phyloP scores from a whole-genome alignment of 2,329 filamentous ascomycete genomes.

The Nigrospora sphaerica region DNA sequence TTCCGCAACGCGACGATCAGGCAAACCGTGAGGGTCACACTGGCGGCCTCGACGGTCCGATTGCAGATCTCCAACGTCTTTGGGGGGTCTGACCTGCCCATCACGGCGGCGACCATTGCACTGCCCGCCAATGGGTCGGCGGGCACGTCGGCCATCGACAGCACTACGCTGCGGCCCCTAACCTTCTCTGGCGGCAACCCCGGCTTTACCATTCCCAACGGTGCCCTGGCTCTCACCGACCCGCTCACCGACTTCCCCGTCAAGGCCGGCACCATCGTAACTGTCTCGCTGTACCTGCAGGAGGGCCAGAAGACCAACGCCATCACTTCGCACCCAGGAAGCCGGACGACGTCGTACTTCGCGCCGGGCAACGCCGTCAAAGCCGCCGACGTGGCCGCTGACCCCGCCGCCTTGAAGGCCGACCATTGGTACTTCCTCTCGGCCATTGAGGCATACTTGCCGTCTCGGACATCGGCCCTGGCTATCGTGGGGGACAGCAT shows the following conservation, averaged over 20 bases:
- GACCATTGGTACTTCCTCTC: conserved; percentile 55
- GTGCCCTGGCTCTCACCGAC: conserved; percentile 51
- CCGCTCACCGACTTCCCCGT: conserved; percentile 42
- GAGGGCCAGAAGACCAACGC: conserved; percentile 44
- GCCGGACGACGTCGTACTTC: conserved; percentile 49
- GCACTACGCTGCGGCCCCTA: conserved; percentile 37
- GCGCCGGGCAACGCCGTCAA: conserved; percentile 42
- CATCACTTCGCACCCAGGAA: conserved; percentile 56
- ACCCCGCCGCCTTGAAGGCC: conserved; percentile 10
- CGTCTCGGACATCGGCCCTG: conserved; percentile 32
- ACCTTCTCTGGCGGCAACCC: conserved; percentile 45
- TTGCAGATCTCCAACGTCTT: conserved; percentile 57
- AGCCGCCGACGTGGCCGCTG: conserved; percentile 28
- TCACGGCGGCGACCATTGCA: conserved; percentile 50
- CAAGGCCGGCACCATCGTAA: conserved; percentile 38
- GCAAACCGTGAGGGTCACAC: conserved; percentile 51
- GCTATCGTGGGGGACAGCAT: conserved; percentile 60
- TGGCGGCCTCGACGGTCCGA: conserved; percentile 44
- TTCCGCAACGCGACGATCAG: conserved; percentile 54
- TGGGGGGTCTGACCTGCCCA: conserved; percentile 47
- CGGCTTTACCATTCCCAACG: conserved; percentile 40
- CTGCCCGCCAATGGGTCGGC: conserved; percentile 42
- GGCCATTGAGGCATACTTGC: conserved; percentile 46
- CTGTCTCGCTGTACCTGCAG: conserved; percentile 52
- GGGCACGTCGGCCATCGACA: conserved; percentile 40